These are phyloP conservation scores for Betula pendula DNA, from an alignment of 306 rosid genomes.

Conservation along the genomic window DNA sequence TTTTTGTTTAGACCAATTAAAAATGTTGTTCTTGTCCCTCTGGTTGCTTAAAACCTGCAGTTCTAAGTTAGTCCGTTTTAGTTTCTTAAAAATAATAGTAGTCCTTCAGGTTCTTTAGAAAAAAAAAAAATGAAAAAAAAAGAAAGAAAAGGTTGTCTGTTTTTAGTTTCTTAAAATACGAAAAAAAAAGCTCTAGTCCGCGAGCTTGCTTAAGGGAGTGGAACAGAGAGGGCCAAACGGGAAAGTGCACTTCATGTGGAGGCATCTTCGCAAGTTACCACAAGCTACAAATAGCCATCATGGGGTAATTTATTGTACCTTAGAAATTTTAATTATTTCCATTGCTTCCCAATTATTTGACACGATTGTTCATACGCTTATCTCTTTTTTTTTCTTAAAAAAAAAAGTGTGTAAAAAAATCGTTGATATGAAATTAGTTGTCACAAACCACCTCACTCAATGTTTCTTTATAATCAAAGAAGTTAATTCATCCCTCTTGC, in stretches of 20 bases:
- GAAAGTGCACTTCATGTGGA: slow-evolving; percentile 90
- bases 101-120: too few relatives aligned
- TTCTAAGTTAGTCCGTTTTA: too few relatives aligned
- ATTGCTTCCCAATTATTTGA: slow-evolving; percentile 43
- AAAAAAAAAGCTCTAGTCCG: too few relatives aligned
- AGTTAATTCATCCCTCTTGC: too few relatives aligned
- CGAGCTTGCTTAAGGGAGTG: slow-evolving; percentile 73
- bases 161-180: too few relatives aligned
- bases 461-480: neutral
- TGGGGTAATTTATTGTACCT: slow-evolving; percentile 43
- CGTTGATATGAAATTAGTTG: slow-evolving; percentile 35
- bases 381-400: slow-evolving; percentile 33
- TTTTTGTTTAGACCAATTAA: too few relatives aligned
- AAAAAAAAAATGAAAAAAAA: too few relatives aligned
- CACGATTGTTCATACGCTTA: slow-evolving; percentile 31
- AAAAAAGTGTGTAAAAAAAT: slow-evolving; percentile 58
- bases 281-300: slow-evolving; percentile 46
- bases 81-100: too few relatives aligned
- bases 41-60: too few relatives aligned
- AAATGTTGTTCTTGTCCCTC: too few relatives aligned
- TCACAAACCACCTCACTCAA: slow-evolving; percentile 27
- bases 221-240: slow-evolving; percentile 91
- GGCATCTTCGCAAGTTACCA: slow-evolving; percentile 65
- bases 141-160: too few relatives aligned
- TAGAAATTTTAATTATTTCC: slow-evolving; percentile 25